Base-by-base conservation (phyloP, 208 protist genomes). In the Blechomonas ayalai region DNA sequence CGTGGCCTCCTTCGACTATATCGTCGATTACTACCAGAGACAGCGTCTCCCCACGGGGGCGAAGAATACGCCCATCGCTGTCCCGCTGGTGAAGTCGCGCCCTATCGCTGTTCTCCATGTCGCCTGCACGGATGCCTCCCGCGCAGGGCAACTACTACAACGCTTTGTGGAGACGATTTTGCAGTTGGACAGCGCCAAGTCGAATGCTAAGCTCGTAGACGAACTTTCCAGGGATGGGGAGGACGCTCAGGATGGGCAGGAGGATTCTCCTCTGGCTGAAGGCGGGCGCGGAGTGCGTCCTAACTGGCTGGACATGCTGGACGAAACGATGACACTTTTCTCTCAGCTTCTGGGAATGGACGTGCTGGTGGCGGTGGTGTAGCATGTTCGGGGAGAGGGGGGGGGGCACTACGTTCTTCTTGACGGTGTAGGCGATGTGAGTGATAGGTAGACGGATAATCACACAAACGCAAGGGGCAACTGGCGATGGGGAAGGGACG, bases 1-100 rank as follows among this genome's bases (percentile, higher is more conserved):
- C 59, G 46, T 73, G 33, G 56, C 65, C n/a, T 67, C 78, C 26
- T 88, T 77, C 50, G 75, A 87, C 34, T 77, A 76, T 35, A 44
- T 91, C 20, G 23, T 82, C 4, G 60, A 79, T 19, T 83, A 83
- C 54, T 91, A 91, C 39, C 47, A 45, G 28, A 27, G 38, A 34
- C 39, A 36, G 10, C 45, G 24, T 42, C 48, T 22, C 26, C 48
- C 35, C 12, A 19, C 4, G 33, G 54, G 32, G 10, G 25, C 31
- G 26, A 0, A 9, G 39, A 73, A 41, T 54, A 61, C 32, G 53
- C 49, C 48, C 66, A 52, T 32, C 42, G 54, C 24, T 51, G 28
- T 37, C 19, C 35, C 31, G 31, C 31, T n/a, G 31, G 12, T n/a
- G 31, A 34, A 34, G 31, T n/a, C 39, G 15, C 4, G 35, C 4